Percentiles rank a stretch among this genome's conserved stretches.
These are phyloP conservation scores for Chaetothyriales sp. DNA, from an alignment of 2,329 filamentous ascomycete genomes.

Conservation along the genomic window DNA sequence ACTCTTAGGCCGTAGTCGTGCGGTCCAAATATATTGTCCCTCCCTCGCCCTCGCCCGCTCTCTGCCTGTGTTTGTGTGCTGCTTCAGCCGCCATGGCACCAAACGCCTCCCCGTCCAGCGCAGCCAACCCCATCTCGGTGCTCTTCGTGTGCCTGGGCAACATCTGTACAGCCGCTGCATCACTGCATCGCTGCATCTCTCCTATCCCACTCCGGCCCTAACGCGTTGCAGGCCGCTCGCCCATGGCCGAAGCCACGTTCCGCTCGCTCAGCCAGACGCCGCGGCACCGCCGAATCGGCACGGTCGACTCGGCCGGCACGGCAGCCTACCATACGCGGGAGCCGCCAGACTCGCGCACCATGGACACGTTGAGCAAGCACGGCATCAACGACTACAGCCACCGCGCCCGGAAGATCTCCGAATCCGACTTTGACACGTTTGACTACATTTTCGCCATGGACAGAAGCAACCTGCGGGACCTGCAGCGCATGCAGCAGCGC, in stretches of 20 bases:
- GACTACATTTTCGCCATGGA: slow-evolving; percentile 98
- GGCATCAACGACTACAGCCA: slow-evolving; percentile 68
- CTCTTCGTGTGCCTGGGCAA: slow-evolving; percentile 96
- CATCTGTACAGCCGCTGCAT: slow-evolving; percentile 49
- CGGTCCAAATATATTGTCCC: too few relatives aligned
- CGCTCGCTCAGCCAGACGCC: slow-evolving; percentile 40
- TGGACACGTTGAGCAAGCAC: slow-evolving; percentile 60
- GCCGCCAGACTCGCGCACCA: slow-evolving; percentile 66
- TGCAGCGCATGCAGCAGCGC: slow-evolving; percentile 32
- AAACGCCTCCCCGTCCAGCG: neutral
- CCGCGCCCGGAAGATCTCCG: slow-evolving; percentile 56
- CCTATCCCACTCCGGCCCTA: slow-evolving; percentile 3
- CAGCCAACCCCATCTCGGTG: slow-evolving; percentile 43
- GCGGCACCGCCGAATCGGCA: slow-evolving; percentile 43
- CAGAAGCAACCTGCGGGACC: slow-evolving; percentile 56
- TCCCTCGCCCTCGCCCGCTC: too few relatives aligned
- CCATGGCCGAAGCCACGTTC: slow-evolving; percentile 95
- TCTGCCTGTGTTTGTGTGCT: neutral
- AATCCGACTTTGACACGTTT: slow-evolving; percentile 66
- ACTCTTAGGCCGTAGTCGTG: too few relatives aligned
- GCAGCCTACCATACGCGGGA: slow-evolving; percentile 72
- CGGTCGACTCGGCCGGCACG: slow-evolving; percentile 81
- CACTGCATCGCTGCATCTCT: neutral
- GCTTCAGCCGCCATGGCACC: neutral
- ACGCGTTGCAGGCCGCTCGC: slow-evolving; percentile 46